Evolutionary conservation across 2,329 filamentous ascomycete genomes (phyloP).

Genomic region (Pestalotiopsis sp.): DNA sequence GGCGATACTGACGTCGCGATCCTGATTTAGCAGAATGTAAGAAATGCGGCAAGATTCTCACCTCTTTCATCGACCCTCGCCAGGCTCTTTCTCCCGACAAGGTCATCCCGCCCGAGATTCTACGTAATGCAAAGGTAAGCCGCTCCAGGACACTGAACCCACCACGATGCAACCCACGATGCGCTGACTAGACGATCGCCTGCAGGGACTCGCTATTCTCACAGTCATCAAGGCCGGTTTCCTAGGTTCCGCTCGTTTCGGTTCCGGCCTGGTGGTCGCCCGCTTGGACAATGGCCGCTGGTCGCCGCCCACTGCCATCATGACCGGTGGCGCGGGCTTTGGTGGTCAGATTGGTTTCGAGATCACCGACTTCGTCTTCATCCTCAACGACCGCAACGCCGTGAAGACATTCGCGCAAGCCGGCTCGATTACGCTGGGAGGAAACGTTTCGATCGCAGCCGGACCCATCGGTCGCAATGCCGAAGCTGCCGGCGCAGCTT

Average conservation of each 20-base stretch:
- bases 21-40: slow-evolving; percentile 80
- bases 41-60: slow-evolving; percentile 94
- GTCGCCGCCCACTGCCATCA: slow-evolving; percentile 82
- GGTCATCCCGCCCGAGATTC: slow-evolving; percentile 87
- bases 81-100: slow-evolving; percentile 96
- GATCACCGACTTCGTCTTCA: slow-evolving; percentile 94
- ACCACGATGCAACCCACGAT: background rate
- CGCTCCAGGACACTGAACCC: background rate
- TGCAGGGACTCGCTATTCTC: slow-evolving; percentile 76
- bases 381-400: slow-evolving; percentile 87
- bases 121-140: slow-evolving; percentile 85
- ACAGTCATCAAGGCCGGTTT: slow-evolving; percentile 88
- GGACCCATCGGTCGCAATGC: slow-evolving; percentile 93
- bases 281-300: slow-evolving; percentile 76
- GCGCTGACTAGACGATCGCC: background rate
- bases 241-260: slow-evolving; percentile 79
- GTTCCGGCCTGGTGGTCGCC: slow-evolving; percentile 80
- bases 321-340: slow-evolving; percentile 78
- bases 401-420: slow-evolving; percentile 94
- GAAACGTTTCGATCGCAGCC: slow-evolving; percentile 94
- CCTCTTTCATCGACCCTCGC: slow-evolving; percentile 90
- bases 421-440: slow-evolving; percentile 88
- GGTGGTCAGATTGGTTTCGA: slow-evolving; percentile 88
- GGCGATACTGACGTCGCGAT: slow-evolving; percentile 15
- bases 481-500: slow-evolving; percentile 92